Evolutionary conservation across 306 rosid genomes (phyloP).

Genomic region (Gastrolobium bilobum): DNA sequence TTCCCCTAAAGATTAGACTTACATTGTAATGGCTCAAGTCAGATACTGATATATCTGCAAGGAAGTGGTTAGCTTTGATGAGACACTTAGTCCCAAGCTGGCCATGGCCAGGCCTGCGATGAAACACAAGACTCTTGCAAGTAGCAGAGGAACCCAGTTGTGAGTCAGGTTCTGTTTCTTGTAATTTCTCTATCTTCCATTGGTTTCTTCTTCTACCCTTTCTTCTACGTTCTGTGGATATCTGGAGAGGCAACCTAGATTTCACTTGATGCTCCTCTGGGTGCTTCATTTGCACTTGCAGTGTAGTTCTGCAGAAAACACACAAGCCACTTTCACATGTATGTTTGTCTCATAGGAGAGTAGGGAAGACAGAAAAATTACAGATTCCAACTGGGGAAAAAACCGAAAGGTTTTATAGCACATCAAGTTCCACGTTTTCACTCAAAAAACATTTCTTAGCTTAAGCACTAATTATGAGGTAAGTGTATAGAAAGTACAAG

Average conservation of each 20-base stretch:
- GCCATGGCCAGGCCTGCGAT: slow-evolving; percentile 62
- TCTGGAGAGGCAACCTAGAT: slow-evolving; percentile 40
- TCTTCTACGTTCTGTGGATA: slow-evolving; percentile 51
- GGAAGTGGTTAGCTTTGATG: slow-evolving; percentile 48
- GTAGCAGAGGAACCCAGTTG: slow-evolving; percentile 41
- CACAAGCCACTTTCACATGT: slow-evolving; percentile 17
- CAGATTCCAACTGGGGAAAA: slow-evolving; percentile 17
- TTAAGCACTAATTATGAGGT: background rate
- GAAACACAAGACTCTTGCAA: slow-evolving; percentile 55
- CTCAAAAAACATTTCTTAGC: slow-evolving; percentile 32
- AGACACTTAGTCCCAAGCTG: slow-evolving; percentile 51
- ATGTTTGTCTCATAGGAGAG: background rate
- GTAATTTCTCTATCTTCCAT: slow-evolving; percentile 47
- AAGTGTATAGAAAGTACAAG: slow-evolving; percentile 34
- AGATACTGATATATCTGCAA: slow-evolving; percentile 42
- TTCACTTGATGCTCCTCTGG: slow-evolving; percentile 54
- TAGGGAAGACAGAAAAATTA: background rate
- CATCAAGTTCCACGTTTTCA: slow-evolving; percentile 38
- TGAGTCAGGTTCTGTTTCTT: slow-evolving; percentile 38
- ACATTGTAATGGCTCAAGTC: slow-evolving; percentile 62
- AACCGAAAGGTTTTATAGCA: slow-evolving; percentile 9
- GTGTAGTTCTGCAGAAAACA: slow-evolving; percentile 40
- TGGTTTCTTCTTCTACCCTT: slow-evolving; percentile 46
- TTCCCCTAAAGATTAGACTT: slow-evolving; percentile 47
- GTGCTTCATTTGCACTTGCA: slow-evolving; percentile 51